These are phyloP conservation scores for Aureobasidium subglaciale DNA, from an alignment of 2,329 filamentous ascomycete species.

Conservation along the genomic window DNA sequence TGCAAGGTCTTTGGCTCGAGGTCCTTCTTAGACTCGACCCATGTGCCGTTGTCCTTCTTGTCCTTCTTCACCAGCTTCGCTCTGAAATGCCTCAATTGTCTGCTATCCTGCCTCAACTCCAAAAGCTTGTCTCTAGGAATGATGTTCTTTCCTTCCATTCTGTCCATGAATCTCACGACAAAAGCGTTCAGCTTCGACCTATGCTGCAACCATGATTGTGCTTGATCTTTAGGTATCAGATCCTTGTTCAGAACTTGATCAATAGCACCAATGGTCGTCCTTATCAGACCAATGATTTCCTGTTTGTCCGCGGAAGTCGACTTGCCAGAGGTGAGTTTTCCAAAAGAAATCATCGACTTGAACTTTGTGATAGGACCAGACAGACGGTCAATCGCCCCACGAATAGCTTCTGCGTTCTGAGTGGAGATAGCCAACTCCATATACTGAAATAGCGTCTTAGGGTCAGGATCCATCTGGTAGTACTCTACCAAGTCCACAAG, in stretches of 20 bases:
- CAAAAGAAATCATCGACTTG: constrained; percentile 20
- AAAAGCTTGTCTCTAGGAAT: constrained; percentile 1
- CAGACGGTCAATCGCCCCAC: constrained; percentile 22
- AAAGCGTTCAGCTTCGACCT: constrained; percentile 20
- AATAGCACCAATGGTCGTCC: constrained; percentile 23
- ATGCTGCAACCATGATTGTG: constrained; percentile 19
- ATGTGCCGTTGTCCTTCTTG: constrained; percentile 10
- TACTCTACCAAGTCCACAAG: constrained; percentile 59
- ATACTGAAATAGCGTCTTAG: constrained; percentile 48
- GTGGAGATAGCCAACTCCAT: constrained; percentile 48
- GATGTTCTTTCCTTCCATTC: constrained; percentile 9
- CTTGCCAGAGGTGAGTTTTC: constrained; percentile 13
- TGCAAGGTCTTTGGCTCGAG: background rate
- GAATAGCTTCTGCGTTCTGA: constrained; percentile 23
- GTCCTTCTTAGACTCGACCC: constrained; percentile 1
- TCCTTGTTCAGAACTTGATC: constrained; percentile 23
- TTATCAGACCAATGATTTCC: constrained; percentile 20
- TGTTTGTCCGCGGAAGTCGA: constrained; percentile 15
- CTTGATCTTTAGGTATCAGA: constrained; percentile 19
- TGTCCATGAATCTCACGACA: constrained; percentile 12
- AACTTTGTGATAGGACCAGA: constrained; percentile 21
- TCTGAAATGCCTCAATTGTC: constrained; percentile 5
- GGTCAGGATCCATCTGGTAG: constrained; percentile 41
- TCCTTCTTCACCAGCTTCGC: background rate
- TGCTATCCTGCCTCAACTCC: constrained; percentile 7